phyloP scores from a whole-genome alignment of 2,329 filamentous ascomycete species.

The Neocucurbitaria cava region DNA sequence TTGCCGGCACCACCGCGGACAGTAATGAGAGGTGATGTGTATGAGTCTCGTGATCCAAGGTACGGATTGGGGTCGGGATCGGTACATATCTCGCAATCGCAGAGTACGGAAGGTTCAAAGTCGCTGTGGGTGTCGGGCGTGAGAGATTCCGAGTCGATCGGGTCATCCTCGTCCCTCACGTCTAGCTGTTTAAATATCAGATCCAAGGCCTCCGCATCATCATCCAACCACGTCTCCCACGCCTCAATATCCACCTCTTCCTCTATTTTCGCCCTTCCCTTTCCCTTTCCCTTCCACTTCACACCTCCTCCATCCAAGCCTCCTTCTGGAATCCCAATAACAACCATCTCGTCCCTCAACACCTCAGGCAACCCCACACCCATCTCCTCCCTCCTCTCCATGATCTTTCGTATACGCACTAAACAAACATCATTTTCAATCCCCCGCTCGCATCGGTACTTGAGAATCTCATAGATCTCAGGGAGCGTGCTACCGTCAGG shows the following conservation, averaged over 20 bases:
- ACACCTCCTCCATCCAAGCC: no score
- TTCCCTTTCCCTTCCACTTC: background rate
- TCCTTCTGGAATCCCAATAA: constrained; percentile 13
- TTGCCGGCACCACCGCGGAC: background rate
- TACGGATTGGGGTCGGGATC: background rate
- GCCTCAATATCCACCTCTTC: background rate
- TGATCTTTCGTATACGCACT: constrained; percentile 15
- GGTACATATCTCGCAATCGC: background rate
- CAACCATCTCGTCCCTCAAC: constrained; percentile 4
- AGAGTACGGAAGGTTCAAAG: background rate
- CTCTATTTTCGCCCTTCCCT: no score
- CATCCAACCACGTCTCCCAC: background rate
- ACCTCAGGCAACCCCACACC: constrained; percentile 16
- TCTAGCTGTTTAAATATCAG: background rate
- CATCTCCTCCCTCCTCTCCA: constrained; percentile 15
- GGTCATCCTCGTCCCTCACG: background rate
- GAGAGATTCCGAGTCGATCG: background rate
- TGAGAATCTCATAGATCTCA: constrained; percentile 14
- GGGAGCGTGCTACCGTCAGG: constrained; percentile 15
- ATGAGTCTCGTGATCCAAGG: background rate
- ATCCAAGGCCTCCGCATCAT: background rate
- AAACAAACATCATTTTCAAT: constrained; percentile 1
- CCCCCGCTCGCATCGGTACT: background rate
- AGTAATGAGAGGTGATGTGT: background rate
- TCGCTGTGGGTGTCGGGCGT: background rate